Evolutionary conservation across 129 eudicot genomes (phyloP).

Genomic region (sunflower (Helianthus annuus)): DNA sequence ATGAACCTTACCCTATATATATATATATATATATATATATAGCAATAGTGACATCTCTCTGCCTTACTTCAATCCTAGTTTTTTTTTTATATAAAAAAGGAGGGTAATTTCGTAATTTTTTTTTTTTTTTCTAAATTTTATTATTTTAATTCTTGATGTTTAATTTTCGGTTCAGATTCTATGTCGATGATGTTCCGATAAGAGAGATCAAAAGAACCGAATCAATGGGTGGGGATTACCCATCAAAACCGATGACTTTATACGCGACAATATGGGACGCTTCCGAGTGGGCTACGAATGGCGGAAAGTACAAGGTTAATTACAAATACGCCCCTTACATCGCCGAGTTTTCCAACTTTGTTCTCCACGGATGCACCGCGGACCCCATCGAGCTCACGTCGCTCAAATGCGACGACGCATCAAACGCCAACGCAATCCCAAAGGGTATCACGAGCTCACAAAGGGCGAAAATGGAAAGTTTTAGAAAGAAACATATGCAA

Average conservation of each 20-base stretch:
- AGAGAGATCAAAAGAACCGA: conserved; percentile 75
- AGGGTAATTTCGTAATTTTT: conserved; percentile 13
- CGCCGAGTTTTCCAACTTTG: conserved; percentile 73
- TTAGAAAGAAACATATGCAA: conserved; percentile 72
- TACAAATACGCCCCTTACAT: conserved; percentile 91
- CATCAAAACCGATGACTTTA: conserved; percentile 87
- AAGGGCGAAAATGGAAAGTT: conserved; percentile 65
- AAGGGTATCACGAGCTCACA: conserved; percentile 41
- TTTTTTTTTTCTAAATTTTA: not conserved
- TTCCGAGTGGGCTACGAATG: conserved; percentile 92
- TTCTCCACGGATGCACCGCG: conserved; percentile 85
- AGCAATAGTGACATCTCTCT: conserved; percentile 39
- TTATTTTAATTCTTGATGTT: conserved; percentile 8
- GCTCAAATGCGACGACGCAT: conserved; percentile 43
- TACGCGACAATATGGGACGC: conserved; percentile 98
- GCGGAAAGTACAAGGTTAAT: conserved; percentile 82
- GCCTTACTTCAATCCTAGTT: conserved; percentile 38
- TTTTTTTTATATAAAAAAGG: not conserved
- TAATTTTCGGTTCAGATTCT: conserved; percentile 58
- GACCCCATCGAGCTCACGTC: conserved; percentile 64
- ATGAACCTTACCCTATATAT: too few species aligned
- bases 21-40: not conserved
- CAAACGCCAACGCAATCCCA: conserved; percentile 39
- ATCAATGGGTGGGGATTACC: conserved; percentile 88
- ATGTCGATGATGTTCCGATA: conserved; percentile 72